Evolutionary conservation across 1,139 yeast species (phyloP), one percentile per base, ranked within the genome.

Genomic region (Diutina mesorugosa): DNA sequence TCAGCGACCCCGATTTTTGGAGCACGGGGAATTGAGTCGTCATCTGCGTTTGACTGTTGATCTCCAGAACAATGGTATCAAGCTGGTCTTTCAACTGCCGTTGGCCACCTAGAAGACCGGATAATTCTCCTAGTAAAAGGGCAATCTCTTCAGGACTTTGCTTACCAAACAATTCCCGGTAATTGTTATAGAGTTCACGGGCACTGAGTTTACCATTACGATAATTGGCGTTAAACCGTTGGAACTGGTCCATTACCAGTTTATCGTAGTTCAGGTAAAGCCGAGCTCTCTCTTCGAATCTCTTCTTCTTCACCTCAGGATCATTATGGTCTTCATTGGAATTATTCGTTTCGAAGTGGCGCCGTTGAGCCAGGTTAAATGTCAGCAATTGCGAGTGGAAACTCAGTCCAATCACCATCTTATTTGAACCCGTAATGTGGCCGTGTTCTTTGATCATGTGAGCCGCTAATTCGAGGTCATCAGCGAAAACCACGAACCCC

Each of bases 371-470:
- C 35, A 29, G 62, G 35, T 48, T 61, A 53, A 62, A 82, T 0
- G 93, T 85, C 1, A 90, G 82, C 53, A 90, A 71, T 63, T 84
- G 90, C 0, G 90, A 83, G 56, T 84, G 87, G 65, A 81, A 86
- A 45, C 76, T 67, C 2, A 77, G 69, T 1, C 81, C 81, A 56
- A 77, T 68, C 0, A 78, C 72, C 29, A 76, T 64, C 54, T 74
- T 73, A 48, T 72, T 73, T 55, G 76, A 77, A 1, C 79, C 78
- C n/a, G 81, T 78, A 32, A 62, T 62, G 3, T 81, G 80, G 4
- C 91, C 86, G 69, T 93, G 99, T 61, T 87, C 93, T 61, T 83
- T 82, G 56, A 90, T 72, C 85, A 90, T 85, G 68, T 93, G 99
- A 1, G 95, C 95, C 56, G 89, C 85, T 56, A 93, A 73, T 64